Percentiles rank a stretch among this genome's conserved stretches.
phyloP scores from a whole-genome alignment of 768 basidiomycete genomes.

The Suillus clintonianus region DNA sequence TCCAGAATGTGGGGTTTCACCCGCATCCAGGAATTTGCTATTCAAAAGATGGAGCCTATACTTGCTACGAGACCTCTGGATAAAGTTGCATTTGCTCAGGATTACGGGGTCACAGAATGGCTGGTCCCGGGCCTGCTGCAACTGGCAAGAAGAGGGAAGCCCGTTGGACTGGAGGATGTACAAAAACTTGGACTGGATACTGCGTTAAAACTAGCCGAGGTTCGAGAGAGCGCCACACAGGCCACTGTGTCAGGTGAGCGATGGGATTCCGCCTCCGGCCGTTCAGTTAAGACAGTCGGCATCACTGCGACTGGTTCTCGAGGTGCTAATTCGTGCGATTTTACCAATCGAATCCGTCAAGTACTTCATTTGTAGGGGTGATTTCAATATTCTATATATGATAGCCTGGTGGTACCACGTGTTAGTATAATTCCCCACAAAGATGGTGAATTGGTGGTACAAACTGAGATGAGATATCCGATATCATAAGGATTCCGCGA shows the following conservation, averaged over 20 bases:
- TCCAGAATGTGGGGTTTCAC: conserved; percentile 41
- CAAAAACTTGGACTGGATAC: conserved; percentile 16
- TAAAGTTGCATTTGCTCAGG: conserved; percentile 31
- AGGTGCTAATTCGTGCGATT: neutral
- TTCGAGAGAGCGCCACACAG: conserved; percentile 19
- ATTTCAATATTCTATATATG: no score
- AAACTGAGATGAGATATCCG: no score
- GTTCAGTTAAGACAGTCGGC: neutral
- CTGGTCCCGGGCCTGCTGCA: conserved; percentile 28
- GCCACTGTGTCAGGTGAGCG: neutral
- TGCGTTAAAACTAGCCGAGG: conserved; percentile 19
- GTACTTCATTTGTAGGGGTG: neutral
- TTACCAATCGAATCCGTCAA: neutral
- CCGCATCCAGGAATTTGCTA: conserved; percentile 29
- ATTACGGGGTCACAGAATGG: conserved; percentile 37
- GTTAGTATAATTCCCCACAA: no score
- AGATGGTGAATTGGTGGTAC: no score
- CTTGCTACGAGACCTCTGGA: conserved; percentile 14
- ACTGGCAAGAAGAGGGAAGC: conserved; percentile 8
- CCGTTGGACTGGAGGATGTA: conserved; percentile 17
- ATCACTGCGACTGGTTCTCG: neutral
- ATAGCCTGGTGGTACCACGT: no score
- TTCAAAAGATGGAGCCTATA: conserved; percentile 22
- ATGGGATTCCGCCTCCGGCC: neutral
- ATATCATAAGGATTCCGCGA: no score